Evolutionary conservation across 192 early-diverging fungal species (phyloP).

Genomic region (Chytriomyces sp.): DNA sequence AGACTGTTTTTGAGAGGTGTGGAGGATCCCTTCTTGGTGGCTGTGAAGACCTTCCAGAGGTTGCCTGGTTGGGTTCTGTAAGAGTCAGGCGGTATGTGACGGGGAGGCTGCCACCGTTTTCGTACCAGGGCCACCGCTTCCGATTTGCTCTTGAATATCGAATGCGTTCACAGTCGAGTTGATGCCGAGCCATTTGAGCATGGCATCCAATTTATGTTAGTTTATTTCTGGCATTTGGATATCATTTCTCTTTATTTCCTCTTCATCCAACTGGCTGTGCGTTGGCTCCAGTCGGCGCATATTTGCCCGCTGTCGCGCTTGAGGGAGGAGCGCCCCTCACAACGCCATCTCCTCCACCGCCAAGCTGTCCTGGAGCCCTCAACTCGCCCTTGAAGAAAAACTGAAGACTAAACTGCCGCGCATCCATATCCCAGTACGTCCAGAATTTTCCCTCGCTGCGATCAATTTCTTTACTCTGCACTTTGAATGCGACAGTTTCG

Average conservation of each 20-base stretch:
- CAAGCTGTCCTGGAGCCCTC: conserved; percentile 14
- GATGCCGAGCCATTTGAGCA: conserved; percentile 31
- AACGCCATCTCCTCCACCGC: neutral
- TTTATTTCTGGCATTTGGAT: no score
- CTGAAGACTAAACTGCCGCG: conserved; percentile 85
- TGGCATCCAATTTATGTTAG: neutral
- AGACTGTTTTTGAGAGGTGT: neutral
- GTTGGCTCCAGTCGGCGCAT: conserved; percentile 21
- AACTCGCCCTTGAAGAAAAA: conserved; percentile 81
- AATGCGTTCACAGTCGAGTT: neutral
- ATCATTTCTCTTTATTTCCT: neutral
- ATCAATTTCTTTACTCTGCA: conserved; percentile 94
- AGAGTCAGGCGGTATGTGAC: neutral
- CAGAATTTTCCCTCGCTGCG: conserved; percentile 83
- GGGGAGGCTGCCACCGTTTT: neutral
- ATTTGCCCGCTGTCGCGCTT: neutral
- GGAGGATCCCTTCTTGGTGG: neutral
- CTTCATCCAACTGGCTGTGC: conserved; percentile 24
- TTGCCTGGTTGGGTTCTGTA: neutral
- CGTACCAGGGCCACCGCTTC: conserved; percentile 26
- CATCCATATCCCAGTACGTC: conserved; percentile 93
- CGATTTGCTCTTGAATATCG: conserved; percentile 31
- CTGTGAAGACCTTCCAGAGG: conserved; percentile 32
- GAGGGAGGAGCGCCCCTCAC: neutral
- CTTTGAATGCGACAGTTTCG: conserved; percentile 91